Conservation (phyloP, 2,329 filamentous ascomycete genomes). For the Xylariaceae sp. region DNA sequence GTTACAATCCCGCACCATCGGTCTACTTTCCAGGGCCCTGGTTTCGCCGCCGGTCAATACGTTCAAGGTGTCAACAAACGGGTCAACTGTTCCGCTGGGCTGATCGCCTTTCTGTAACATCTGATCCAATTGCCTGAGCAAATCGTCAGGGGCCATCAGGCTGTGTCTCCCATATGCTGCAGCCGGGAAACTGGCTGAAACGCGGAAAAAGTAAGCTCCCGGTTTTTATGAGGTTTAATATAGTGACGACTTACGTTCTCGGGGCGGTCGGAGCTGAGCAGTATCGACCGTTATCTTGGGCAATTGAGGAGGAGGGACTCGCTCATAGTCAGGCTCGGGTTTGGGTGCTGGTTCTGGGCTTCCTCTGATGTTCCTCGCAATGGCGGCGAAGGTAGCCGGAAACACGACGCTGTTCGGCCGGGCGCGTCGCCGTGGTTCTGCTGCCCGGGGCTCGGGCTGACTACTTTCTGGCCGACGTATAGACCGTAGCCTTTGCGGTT, state of each 20-base stretch:
- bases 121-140: slow-evolving; percentile 13
- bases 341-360: neutral
- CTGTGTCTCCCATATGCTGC: slow-evolving; percentile 13
- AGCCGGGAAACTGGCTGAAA: slow-evolving; percentile 1
- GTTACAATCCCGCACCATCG: slow-evolving; percentile 14
- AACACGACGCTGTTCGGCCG: neutral
- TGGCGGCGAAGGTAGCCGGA: neutral
- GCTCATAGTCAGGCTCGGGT: neutral
- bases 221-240: neutral
- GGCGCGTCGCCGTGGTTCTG: slow-evolving; percentile 4
- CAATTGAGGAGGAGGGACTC: neutral
- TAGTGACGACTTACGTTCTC: neutral
- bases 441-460: slow-evolving; percentile 5
- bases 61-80: neutral
- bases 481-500: slow-evolving; percentile 18
- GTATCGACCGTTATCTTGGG: neutral
- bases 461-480: slow-evolving; percentile 10
- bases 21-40: slow-evolving; percentile 14
- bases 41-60: slow-evolving; percentile 6
- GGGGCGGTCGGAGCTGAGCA: neutral
- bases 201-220: neutral
- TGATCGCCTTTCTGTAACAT: slow-evolving; percentile 6
- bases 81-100: neutral
- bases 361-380: neutral
- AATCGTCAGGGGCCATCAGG: slow-evolving; percentile 16